Evolutionary conservation across 2,329 filamentous ascomycete genomes (phyloP).

Genomic region (Westerdykella aurantiaca): DNA sequence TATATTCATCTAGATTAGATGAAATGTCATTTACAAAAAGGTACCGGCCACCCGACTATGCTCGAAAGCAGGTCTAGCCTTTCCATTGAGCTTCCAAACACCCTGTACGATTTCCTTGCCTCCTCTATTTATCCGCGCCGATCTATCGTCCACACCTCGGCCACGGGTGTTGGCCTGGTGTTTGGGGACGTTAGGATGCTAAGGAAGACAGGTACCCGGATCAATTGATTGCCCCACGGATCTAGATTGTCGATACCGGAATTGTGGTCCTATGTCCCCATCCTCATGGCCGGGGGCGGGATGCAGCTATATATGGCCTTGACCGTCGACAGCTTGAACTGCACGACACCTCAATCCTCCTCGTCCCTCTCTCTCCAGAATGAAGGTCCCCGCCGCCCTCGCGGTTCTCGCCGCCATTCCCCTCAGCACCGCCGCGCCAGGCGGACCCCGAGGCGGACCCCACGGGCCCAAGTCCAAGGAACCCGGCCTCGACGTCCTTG

Average conservation of each 20-base stretch:
- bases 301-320: conserved; percentile 7
- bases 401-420: conserved; percentile 14
- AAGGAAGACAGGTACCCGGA: conserved; percentile 6
- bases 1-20: conserved; percentile 7
- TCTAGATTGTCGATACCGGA: conserved; percentile 9
- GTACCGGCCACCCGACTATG: conserved; percentile 3
- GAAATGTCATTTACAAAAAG: conserved; percentile 8
- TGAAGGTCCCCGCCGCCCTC: conserved; percentile 19
- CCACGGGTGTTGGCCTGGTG: conserved; percentile 9
- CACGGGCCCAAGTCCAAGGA: conserved; percentile 7
- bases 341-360: not conserved
- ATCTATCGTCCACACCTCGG: conserved; percentile 8
- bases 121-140: conserved; percentile 13
- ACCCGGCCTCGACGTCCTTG: conserved; percentile 47
- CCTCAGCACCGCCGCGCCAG: conserved; percentile 15
- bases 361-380: conserved; percentile 8
- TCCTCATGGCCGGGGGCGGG: not conserved
- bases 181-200: conserved; percentile 2
- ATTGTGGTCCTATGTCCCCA: conserved; percentile 6
- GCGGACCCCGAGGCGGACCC: not conserved
- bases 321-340: not conserved
- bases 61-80: no score
- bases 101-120: conserved; percentile 1
- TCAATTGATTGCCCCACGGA: conserved; percentile 11
- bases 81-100: no score